These are phyloP conservation scores for Colletotrichum simmondsii DNA, from an alignment of 2,329 filamentous ascomycete genomes.

Conservation along the genomic window DNA sequence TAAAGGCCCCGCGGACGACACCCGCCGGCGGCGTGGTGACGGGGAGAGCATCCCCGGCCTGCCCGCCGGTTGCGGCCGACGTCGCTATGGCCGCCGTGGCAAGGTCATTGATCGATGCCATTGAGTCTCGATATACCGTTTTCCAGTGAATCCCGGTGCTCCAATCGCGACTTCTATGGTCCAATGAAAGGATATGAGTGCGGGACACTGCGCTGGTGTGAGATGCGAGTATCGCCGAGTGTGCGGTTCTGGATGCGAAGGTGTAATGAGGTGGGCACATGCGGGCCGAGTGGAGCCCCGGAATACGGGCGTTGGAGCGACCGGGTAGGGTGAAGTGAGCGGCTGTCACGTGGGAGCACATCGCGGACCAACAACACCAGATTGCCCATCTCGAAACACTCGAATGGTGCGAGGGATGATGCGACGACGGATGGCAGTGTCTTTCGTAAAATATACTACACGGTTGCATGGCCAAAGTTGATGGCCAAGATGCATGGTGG, in stretches of 20 bases:
- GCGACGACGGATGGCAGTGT: background rate
- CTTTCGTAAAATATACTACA: background rate
- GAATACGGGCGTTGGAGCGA: background rate
- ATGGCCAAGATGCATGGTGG: background rate
- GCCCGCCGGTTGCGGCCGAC: slow-evolving; percentile 40
- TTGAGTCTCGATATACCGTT: slow-evolving; percentile 23
- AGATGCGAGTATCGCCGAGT: background rate
- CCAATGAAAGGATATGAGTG: background rate
- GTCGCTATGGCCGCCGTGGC: slow-evolving; percentile 59
- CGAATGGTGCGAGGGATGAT: background rate
- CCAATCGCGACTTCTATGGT: background rate
- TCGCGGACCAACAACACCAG: background rate
- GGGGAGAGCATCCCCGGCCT: slow-evolving; percentile 1
- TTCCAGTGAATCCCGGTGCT: background rate
- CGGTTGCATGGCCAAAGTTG: background rate
- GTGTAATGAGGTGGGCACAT: background rate
- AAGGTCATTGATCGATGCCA: slow-evolving; percentile 63
- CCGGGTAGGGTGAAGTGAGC: background rate
- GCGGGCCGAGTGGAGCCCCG: slow-evolving; percentile 20
- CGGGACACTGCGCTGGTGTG: background rate
- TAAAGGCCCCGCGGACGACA: slow-evolving; percentile 72
- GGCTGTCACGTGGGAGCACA: slow-evolving; percentile 21
- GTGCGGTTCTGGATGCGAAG: background rate
- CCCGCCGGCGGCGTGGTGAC: slow-evolving; percentile 11
- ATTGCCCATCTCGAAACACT: background rate